phyloP scores from a whole-genome alignment of 2,329 filamentous ascomycete genomes.

The Chalaropsis thielavioides region DNA sequence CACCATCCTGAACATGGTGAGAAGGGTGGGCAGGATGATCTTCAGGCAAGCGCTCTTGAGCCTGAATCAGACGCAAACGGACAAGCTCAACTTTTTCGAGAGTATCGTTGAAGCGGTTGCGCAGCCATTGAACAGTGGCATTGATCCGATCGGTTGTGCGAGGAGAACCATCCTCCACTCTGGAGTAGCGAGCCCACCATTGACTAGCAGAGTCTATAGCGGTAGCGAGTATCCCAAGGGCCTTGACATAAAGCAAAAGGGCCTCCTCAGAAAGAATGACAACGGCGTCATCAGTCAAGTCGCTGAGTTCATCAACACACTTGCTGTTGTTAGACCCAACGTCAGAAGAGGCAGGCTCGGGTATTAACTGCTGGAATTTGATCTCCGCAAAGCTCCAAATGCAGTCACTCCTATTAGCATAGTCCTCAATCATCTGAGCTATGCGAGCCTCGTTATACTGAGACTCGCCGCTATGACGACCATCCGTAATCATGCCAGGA shows the following conservation, averaged over 20 bases:
- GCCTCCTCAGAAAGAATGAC: slow-evolving; percentile 87
- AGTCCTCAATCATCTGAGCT: slow-evolving; percentile 75
- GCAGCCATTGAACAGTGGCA: slow-evolving; percentile 88
- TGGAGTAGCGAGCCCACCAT: slow-evolving; percentile 76
- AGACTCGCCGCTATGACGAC: slow-evolving; percentile 42
- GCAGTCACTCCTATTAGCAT: slow-evolving; percentile 83
- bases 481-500: slow-evolving; percentile 52
- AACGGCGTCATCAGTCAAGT: slow-evolving; percentile 71
- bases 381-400: slow-evolving; percentile 97
- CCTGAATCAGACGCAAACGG: slow-evolving; percentile 72
- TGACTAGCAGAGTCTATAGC: slow-evolving; percentile 88
- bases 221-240: slow-evolving; percentile 74
- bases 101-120: slow-evolving; percentile 88
- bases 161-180: slow-evolving; percentile 41
- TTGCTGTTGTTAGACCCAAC: background rate
- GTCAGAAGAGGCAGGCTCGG: slow-evolving; percentile 44
- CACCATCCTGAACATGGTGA: slow-evolving; percentile 49
- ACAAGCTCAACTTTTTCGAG: slow-evolving; percentile 92
- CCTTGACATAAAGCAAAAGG: slow-evolving; percentile 89
- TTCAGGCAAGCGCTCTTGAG: slow-evolving; percentile 66
- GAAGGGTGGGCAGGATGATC: slow-evolving; percentile 77
- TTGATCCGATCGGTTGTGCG: slow-evolving; percentile 61
- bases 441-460: slow-evolving; percentile 65
- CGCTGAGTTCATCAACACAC: slow-evolving; percentile 31
- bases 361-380: slow-evolving; percentile 94